Conservation (phyloP, 306 rosid species). For the Quercus agrifolia region DNA sequence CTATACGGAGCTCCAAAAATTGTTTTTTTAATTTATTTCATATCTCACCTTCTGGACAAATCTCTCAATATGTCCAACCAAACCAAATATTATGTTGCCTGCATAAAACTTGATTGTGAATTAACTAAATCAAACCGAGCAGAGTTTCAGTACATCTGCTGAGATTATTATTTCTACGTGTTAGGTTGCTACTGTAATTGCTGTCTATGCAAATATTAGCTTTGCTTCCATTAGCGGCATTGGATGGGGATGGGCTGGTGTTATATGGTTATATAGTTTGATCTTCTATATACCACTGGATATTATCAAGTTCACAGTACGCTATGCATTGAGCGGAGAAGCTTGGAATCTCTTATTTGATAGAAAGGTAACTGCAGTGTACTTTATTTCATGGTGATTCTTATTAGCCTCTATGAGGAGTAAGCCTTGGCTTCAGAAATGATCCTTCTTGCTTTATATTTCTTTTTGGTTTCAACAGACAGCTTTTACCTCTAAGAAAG, state of each 20-base stretch:
- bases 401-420: background rate
- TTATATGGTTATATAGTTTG: conserved; percentile 79
- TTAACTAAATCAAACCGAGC: background rate
- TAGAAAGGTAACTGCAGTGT: conserved; percentile 47
- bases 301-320: conserved; percentile 68
- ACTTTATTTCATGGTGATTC: background rate
- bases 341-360: conserved; percentile 83
- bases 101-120: background rate
- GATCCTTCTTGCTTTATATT: background rate
- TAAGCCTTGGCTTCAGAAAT: background rate
- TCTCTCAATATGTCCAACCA: background rate
- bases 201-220: conserved; percentile 71
- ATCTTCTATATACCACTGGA: conserved; percentile 77
- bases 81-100: background rate
- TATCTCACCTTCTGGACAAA: background rate
- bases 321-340: conserved; percentile 73
- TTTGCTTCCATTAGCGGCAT: conserved; percentile 70
- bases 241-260: conserved; percentile 94
- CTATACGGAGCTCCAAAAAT: background rate
- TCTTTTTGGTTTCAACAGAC: conserved; percentile 53
- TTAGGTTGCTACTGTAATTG: conserved; percentile 83
- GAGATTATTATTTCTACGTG: conserved; percentile 9
- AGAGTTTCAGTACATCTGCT: conserved; percentile 16
- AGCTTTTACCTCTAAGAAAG: conserved; percentile 70
- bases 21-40: background rate